phyloP scores from a whole-genome alignment of 2,329 filamentous ascomycete genomes.

The Fusarium multiceps region DNA sequence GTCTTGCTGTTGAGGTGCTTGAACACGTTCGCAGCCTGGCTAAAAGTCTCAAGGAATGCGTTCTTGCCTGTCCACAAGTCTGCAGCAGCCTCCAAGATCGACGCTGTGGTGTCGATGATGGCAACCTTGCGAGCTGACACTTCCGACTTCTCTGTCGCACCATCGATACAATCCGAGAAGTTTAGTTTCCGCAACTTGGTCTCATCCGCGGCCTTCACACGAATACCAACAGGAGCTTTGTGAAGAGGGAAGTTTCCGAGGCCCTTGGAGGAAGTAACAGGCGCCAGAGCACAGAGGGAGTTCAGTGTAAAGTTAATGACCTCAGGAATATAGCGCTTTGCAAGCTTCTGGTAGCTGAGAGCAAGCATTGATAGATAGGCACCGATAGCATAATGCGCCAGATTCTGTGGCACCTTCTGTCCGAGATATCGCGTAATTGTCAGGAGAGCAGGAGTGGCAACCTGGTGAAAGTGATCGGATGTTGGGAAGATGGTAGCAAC shows the following conservation, averaged over 20 bases:
- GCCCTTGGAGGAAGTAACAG: conserved; percentile 58
- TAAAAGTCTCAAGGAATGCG: conserved; percentile 83
- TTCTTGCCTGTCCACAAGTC: conserved; percentile 79
- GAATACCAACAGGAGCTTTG: conserved; percentile 62
- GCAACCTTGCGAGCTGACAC: conserved; percentile 62
- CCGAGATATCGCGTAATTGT: conserved; percentile 86
- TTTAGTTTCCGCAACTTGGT: conserved; percentile 63
- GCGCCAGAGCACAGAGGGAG: conserved; percentile 75
- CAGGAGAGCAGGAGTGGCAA: conserved; percentile 89
- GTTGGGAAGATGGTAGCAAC: conserved; percentile 90
- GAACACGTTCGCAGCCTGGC: conserved; percentile 69
- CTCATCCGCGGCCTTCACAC: conserved; percentile 59
- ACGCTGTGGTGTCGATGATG: conserved; percentile 70
- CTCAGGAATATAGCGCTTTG: conserved; percentile 91
- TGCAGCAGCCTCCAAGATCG: conserved; percentile 74
- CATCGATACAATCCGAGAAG: conserved; percentile 67
- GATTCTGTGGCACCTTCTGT: conserved; percentile 73
- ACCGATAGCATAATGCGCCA: conserved; percentile 77
- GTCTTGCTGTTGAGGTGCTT: conserved; percentile 68
- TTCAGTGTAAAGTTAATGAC: conserved; percentile 84
- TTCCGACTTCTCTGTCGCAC: conserved; percentile 50
- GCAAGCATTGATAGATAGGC: conserved; percentile 82
- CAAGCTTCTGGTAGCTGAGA: conserved; percentile 83
- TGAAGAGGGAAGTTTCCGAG: conserved; percentile 72
- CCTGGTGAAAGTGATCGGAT: conserved; percentile 96